Percentiles rank a stretch among this genome's conserved stretches.
Evolutionary conservation across 2,329 filamentous ascomycete genomes (phyloP).

Genomic region (Nemania sp.): DNA sequence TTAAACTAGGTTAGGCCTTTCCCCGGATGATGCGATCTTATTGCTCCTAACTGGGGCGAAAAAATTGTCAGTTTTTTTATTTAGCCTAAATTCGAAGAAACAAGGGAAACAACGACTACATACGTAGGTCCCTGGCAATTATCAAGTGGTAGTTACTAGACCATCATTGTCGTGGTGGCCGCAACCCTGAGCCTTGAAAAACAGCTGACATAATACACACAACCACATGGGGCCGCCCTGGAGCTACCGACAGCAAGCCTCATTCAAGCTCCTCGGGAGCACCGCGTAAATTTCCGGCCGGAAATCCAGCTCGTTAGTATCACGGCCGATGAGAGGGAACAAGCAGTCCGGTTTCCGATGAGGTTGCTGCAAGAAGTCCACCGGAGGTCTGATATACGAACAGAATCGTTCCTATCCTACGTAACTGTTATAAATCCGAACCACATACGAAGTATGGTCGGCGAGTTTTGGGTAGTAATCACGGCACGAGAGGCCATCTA

Average conservation of each 20-base stretch:
- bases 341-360: background rate
- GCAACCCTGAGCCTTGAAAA: background rate
- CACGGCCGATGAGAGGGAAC: background rate
- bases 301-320: background rate
- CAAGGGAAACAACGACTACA: too few relatives aligned
- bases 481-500: background rate
- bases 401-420: background rate
- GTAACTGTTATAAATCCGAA: background rate
- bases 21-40: conserved; percentile 2
- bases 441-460: background rate
- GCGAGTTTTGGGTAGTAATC: background rate
- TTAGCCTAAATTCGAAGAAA: conserved; percentile 11
- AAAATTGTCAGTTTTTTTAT: conserved; percentile 4
- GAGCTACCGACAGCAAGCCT: background rate
- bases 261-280: background rate
- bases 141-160: background rate
- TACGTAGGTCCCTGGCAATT: background rate
- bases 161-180: background rate
- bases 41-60: conserved; percentile 1
- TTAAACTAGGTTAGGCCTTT: background rate
- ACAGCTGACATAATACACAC: background rate
- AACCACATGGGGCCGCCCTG: background rate
- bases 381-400: background rate
- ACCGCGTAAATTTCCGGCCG: background rate
- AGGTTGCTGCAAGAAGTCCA: background rate